These are phyloP conservation scores for Apiospora malaysiana DNA, from an alignment of 2,329 filamentous ascomycete species.

Conservation along the genomic window DNA sequence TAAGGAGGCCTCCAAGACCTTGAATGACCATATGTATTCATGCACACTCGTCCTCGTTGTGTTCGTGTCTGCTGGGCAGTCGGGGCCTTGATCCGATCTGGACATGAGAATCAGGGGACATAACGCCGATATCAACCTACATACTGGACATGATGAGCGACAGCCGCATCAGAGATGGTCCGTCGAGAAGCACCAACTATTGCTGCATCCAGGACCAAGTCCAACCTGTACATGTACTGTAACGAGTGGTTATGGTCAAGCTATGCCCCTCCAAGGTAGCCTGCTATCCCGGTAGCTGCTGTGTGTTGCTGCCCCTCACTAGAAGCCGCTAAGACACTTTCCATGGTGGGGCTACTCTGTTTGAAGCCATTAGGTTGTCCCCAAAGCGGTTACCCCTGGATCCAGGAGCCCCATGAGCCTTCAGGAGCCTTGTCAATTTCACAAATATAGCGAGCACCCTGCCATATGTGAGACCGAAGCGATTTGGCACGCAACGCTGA, in stretches of 20 bases:
- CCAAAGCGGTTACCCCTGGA: constrained; percentile 11
- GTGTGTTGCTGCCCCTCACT: constrained; percentile 3
- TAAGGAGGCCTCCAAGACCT: constrained; percentile 2
- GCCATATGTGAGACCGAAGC: constrained; percentile 7
- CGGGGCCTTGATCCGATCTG: neutral
- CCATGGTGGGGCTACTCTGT: constrained; percentile 4
- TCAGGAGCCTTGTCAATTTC: constrained; percentile 3
- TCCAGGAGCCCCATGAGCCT: neutral
- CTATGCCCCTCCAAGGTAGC: constrained; percentile 10
- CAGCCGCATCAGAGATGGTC: neutral
- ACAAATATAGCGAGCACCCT: constrained; percentile 12
- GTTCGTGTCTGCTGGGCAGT: neutral
- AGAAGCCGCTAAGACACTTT: constrained; percentile 9
- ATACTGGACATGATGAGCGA: neutral
- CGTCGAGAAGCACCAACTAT: neutral
- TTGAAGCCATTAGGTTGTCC: constrained; percentile 8
- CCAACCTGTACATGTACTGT: no score
- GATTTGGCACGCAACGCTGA: constrained; percentile 1
- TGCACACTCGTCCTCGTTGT: neutral
- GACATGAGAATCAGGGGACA: no score
- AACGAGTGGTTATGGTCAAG: constrained; percentile 6
- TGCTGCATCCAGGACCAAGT: no score
- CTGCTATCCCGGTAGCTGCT: no score
- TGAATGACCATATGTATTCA: neutral
- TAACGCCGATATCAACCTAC: neutral